Evolutionary conservation across 148 eudicot species (phyloP), one percentile per base, ranked within the genome.

Genomic region (Beta vulgaris): DNA sequence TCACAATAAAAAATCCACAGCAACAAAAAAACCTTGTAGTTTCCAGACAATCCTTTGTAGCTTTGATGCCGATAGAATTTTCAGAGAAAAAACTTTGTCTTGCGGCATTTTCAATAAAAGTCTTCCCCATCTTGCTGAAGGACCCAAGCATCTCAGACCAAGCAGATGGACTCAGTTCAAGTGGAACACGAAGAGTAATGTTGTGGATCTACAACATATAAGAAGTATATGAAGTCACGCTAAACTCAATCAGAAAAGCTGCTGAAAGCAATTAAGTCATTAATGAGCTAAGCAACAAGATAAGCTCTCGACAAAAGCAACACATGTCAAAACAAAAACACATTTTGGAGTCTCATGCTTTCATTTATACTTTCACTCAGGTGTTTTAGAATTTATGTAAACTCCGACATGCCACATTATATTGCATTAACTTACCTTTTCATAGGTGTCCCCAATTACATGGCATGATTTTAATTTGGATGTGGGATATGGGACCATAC

Each of bases 11-110:
- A 25, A 54, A 64, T 9, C 37, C 39, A 35, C 29, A 34, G 32
- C 32, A 11, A 25, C 65, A 66, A 64, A 81, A 31, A 32, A 75
- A 91, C 98, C 96, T 87, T 55, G 78, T 46, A 43, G 86, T 83
- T 77, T 92, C 97, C 67, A 92, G 81, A 77, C 94, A 92, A 46
- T 86, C 84, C 71, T 78, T 83, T n/a, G 84, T 71, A 76, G 93
- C 91, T 82, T 74, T 84, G 68, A 85, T 63, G 39, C 77, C 76
- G 37, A 57, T 48, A 69, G 69, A 83, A 81, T 84, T 75, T 74
- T 77, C 88, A 34, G 82, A 79, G n/a, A 61, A 29, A 25, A 21
- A 40, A 16, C 77, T 76, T 76, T 77, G 79, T 49, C 42, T 70
- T 49, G 80, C 76, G 70, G 64, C 81, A 80, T 60, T 80, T 73